Conservation (phyloP, 352 stramenopile genomes). For the Thalassiosira exigua region DNA sequence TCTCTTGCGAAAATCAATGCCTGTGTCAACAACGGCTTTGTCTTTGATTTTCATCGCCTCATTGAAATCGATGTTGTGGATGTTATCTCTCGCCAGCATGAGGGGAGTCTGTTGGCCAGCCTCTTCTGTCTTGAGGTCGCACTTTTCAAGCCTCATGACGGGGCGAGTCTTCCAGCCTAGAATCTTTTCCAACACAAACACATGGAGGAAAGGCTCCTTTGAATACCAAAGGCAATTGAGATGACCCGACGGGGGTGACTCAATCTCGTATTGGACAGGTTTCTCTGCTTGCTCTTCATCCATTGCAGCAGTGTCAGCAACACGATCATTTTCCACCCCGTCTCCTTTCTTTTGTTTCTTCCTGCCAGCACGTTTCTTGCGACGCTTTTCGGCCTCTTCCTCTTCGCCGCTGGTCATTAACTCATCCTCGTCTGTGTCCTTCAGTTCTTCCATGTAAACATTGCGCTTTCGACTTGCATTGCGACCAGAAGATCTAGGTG, state of each 20-base stretch:
- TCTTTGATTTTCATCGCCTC: constrained; percentile 65
- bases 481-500: constrained; percentile 33
- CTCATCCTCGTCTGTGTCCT: constrained; percentile 72
- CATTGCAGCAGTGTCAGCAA: constrained; percentile 13
- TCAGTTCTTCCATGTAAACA: constrained; percentile 60
- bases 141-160: constrained; percentile 61
- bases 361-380: constrained; percentile 53
- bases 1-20: constrained; percentile 68
- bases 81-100: constrained; percentile 10
- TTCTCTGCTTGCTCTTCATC: constrained; percentile 20
- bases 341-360: constrained; percentile 39
- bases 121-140: constrained; percentile 7
- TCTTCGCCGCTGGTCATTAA: constrained; percentile 66
- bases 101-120: constrained; percentile 1
- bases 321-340: constrained; percentile 15
- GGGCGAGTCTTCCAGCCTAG: constrained; percentile 77
- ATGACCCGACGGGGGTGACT: constrained; percentile 69
- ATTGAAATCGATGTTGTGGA: constrained; percentile 58
- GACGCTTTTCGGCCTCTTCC: constrained; percentile 47
- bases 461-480: constrained; percentile 60
- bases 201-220: constrained; percentile 72
- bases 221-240: constrained; percentile 84
- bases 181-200: constrained; percentile 85
- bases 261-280: constrained; percentile 61
- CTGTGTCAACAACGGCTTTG: constrained; percentile 68